Base-by-base conservation (phyloP, 768 basidiomycete genomes). In the Lactarius indigo region DNA sequence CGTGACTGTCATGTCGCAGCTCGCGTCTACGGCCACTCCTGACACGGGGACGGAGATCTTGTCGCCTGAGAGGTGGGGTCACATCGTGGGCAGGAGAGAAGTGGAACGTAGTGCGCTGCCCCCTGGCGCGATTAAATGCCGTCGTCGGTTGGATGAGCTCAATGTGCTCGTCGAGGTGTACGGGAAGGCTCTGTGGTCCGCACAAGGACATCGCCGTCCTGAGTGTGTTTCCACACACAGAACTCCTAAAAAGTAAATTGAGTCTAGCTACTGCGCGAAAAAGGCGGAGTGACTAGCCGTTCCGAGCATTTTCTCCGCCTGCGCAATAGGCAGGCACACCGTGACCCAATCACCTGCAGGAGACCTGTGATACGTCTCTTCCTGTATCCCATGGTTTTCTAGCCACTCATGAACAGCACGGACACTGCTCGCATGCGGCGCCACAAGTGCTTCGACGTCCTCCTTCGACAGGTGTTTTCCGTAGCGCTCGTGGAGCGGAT, bases 91-190 rank as follows among this genome's bases (percentile, higher is more conserved):
- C 8, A 23, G 52, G 47, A 30, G 66, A 61, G 8, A 66, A 78
- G 61, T 77, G 76, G 2, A 81, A 64, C 0, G 77, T 81, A 6
- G 78, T 79, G 61, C 72, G 79, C 26, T 79, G 75, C 5, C 74
- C 75, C 69, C 77, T 81, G 62, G 77, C 75, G 47, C 81, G 80
- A 60, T 79, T 75, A 70, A 89, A 89, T 74, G 84, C 82, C 0
- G 87, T 89, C 1, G 88, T 89, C 0, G 88, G 88, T 62, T 89
- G 87, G 37, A 89, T 76, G 39, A 88, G 73, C 23, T 88, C 86
- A 54, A 89, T 72, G 70, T 88, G 85, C 1, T 78, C 74, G 68
- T 84, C 79, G 60, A 89, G 73, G 55, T 79, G 63, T 41, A 76
- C 76, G 0, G 88, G 88, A 7, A 89, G 79, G 68, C 84, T 76